Percentiles rank a stretch among this genome's conserved stretches.
Evolutionary conservation across 352 stramenopile genomes (phyloP).

Genomic region (Globisporangium okanoganense): DNA sequence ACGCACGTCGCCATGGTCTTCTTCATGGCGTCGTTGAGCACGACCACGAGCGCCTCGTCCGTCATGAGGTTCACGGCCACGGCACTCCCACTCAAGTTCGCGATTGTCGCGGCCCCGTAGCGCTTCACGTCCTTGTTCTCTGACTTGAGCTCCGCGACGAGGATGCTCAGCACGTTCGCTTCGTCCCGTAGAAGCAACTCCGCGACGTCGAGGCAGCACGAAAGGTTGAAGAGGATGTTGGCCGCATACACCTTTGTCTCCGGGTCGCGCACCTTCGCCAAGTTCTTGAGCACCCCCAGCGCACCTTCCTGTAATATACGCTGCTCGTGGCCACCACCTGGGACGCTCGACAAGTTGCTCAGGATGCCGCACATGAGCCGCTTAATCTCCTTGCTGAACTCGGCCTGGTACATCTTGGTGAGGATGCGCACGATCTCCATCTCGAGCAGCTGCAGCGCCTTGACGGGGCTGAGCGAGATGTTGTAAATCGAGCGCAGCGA

Average conservation of each 20-base stretch:
- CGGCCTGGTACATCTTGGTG: slow-evolving; percentile 71
- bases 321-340: slow-evolving; percentile 22
- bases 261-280: slow-evolving; percentile 70
- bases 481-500: slow-evolving; percentile 76
- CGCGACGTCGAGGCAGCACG: slow-evolving; percentile 39
- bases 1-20: slow-evolving; percentile 51
- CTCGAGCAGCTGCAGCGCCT: slow-evolving; percentile 54
- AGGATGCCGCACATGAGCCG: slow-evolving; percentile 71
- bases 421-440: slow-evolving; percentile 80
- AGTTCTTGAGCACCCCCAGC: slow-evolving; percentile 56
- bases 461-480: slow-evolving; percentile 49
- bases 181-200: slow-evolving; percentile 67
- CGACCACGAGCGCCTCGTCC: slow-evolving; percentile 30
- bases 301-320: slow-evolving; percentile 63
- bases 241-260: slow-evolving; percentile 84
- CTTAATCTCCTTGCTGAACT: slow-evolving; percentile 78
- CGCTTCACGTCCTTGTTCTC: slow-evolving; percentile 63
- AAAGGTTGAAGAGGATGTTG: slow-evolving; percentile 83
- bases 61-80: slow-evolving; percentile 66
- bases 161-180: slow-evolving; percentile 58
- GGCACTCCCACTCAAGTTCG: slow-evolving; percentile 52
- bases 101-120: slow-evolving; percentile 60
- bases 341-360: slow-evolving; percentile 55
- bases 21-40: slow-evolving; percentile 73
- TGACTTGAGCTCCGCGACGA: slow-evolving; percentile 59